A percentile compares a stretch with the other conserved stretches of the same genome.
Evolutionary conservation across 2,329 filamentous ascomycete species (phyloP).

Genomic region (Neoascochyta sp.): DNA sequence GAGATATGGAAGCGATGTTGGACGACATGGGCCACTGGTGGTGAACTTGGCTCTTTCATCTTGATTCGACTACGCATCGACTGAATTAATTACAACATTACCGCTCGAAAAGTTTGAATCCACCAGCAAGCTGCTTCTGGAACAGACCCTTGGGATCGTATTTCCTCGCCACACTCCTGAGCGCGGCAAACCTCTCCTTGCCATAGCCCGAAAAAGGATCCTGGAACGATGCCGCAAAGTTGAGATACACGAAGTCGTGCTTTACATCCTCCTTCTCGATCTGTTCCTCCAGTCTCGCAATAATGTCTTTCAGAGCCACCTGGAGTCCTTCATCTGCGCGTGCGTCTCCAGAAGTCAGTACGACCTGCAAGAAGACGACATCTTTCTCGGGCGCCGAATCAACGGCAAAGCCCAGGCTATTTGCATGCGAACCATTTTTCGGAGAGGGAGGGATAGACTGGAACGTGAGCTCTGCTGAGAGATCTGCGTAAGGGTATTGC

Average conservation of each 20-base stretch:
- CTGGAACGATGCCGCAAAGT: conserved; percentile 37
- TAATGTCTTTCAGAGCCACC: conserved; percentile 16
- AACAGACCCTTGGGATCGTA: conserved; percentile 24
- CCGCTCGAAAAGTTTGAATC: too few species aligned
- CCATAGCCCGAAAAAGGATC: conserved; percentile 25
- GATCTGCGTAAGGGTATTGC: conserved; percentile 4
- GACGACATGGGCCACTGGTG: too few species aligned
- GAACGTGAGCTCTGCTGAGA: conserved; percentile 7
- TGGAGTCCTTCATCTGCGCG: conserved; percentile 11
- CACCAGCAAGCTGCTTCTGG: conserved; percentile 17
- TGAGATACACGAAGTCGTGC: conserved; percentile 24
- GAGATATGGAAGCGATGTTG: background rate
- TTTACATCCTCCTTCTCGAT: conserved; percentile 16
- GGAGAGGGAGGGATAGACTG: conserved; percentile 9
- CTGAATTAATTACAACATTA: too few species aligned
- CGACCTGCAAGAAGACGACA: conserved; percentile 17
- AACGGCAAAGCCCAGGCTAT: conserved; percentile 5
- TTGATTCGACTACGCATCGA: too few species aligned
- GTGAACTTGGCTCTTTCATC: too few species aligned
- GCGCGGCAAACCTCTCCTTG: conserved; percentile 2
- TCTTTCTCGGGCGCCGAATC: conserved; percentile 9
- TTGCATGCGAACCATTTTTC: conserved; percentile 7
- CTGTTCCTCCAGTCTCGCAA: conserved; percentile 15
- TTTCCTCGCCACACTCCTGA: conserved; percentile 14
- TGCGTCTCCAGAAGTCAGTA: conserved; percentile 17